Base-by-base conservation (phyloP, 805 yeast genomes). In the Schwanniomyces sp. region DNA sequence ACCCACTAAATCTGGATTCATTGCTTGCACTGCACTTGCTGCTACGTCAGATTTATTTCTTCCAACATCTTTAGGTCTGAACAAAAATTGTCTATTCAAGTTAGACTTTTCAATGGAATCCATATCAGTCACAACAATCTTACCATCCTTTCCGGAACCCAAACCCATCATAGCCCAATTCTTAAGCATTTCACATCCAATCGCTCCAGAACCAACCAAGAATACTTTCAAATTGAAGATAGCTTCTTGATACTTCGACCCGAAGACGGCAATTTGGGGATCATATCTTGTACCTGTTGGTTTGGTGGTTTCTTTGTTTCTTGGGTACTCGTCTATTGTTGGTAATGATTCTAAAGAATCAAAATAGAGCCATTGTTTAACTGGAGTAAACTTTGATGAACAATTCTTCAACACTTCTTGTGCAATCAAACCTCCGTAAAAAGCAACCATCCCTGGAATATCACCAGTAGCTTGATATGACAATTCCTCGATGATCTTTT, bases 141-240 rank as follows among this genome's bases (percentile, higher is more conserved):
- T 79, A 59, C 99, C 99, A 3, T 86, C 68, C 34, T 91, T 89
- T 37, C 98, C 98, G 21, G 96, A 79, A 30, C 96, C 98, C 45
- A 94, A 73, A 40, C 99, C 99, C 81, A 91, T 79, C 80, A 94
- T 79, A 5, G 99, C 97, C 98, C 98, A 94, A 63, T 90, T 91
- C 71, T 94, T 94, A 61, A 94, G 77, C 91, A 94, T 92, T 72
- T 94, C 99, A 74, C 99, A 94, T 34, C 99, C 99, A 74, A 94
- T 94, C 16, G 99, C 99, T 64, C 99, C 99, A 1, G 97, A 79
- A 40, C 99, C 99, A 36, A 94, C 99, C 55, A 94, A 75, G 67
- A 94, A 92, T 3, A 91, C 90, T 61, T 82, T 86, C 52, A 87
- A 72, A 66, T 91, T 89, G 34, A 88, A 81, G 48, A 94, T 71